Evolutionary conservation across 2,329 filamentous ascomycete genomes (phyloP).

Genomic region (Talaromyces pinophilus): DNA sequence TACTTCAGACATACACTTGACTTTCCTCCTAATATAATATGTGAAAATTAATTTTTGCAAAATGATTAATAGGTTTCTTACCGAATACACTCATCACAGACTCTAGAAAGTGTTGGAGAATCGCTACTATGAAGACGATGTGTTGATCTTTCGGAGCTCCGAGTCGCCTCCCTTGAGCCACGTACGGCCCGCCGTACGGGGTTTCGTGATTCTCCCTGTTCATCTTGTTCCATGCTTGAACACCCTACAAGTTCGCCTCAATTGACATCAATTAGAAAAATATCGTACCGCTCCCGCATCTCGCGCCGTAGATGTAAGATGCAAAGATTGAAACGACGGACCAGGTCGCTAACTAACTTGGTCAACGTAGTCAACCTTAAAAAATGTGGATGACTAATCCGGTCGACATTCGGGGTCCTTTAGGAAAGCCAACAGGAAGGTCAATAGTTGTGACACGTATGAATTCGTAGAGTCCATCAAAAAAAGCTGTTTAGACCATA

Average conservation of each 20-base stretch:
- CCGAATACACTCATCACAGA: slow-evolving; percentile 27
- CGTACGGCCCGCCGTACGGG: neutral
- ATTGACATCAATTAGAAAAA: neutral
- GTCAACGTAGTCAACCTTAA: neutral
- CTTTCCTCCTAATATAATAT: neutral
- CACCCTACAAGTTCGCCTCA: neutral
- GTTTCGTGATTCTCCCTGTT: neutral
- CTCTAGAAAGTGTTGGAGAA: slow-evolving; percentile 6
- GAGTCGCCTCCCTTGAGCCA: neutral
- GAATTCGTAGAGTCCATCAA: neutral
- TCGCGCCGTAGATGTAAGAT: neutral
- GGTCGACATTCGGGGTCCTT: neutral
- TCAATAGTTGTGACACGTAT: neutral
- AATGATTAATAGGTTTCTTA: neutral
- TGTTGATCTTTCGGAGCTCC: neutral
- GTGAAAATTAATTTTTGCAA: neutral
- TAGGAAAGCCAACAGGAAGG: neutral
- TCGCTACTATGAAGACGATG: neutral
- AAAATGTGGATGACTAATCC: neutral
- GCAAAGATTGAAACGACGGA: neutral
- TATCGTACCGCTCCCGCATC: neutral
- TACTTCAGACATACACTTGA: slow-evolving; percentile 12
- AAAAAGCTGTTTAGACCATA: neutral
- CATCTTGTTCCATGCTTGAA: neutral
- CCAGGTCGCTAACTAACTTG: neutral